Percentiles rank a stretch among this genome's conserved stretches.
These are phyloP conservation scores for Aeschynomene evenia DNA, from an alignment of 306 rosid species.

Conservation along the genomic window DNA sequence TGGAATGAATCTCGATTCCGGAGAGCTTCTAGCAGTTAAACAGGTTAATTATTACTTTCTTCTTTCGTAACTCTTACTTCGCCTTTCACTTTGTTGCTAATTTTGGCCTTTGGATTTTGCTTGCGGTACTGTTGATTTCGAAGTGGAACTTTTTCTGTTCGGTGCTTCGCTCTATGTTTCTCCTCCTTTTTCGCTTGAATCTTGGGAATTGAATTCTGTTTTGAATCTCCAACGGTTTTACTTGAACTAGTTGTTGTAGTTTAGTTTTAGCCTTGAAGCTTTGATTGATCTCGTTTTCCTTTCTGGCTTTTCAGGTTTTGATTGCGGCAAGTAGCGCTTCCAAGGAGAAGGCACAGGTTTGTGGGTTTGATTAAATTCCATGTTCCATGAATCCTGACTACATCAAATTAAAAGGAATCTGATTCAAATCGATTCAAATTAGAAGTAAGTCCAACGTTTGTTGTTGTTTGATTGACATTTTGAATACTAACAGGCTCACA, in stretches of 20 bases:
- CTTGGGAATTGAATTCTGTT: not conserved
- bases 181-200: slow-evolving; percentile 8
- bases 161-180: slow-evolving; percentile 10
- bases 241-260: not conserved
- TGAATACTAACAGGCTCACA: slow-evolving; percentile 65
- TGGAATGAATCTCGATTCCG: slow-evolving; percentile 99
- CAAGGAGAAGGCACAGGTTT: slow-evolving; percentile 95
- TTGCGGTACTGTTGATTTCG: not conserved
- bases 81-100: not conserved
- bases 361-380: slow-evolving; percentile 18
- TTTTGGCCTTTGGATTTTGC: not conserved
- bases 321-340: slow-evolving; percentile 78
- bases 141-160: not conserved
- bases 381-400: slow-evolving; percentile 7
- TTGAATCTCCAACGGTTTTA: not conserved
- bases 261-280: slow-evolving; percentile 3
- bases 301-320: slow-evolving; percentile 62
- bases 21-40: slow-evolving; percentile 97
- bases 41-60: slow-evolving; percentile 70
- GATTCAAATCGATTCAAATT: not conserved
- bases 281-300: slow-evolving; percentile 23
- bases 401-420: not conserved
- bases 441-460: slow-evolving; percentile 12
- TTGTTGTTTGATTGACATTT: slow-evolving; percentile 25
- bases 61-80: not conserved